Conservation (phyloP, 768 basidiomycete species). For the Leccinum olivaceopallidum region DNA sequence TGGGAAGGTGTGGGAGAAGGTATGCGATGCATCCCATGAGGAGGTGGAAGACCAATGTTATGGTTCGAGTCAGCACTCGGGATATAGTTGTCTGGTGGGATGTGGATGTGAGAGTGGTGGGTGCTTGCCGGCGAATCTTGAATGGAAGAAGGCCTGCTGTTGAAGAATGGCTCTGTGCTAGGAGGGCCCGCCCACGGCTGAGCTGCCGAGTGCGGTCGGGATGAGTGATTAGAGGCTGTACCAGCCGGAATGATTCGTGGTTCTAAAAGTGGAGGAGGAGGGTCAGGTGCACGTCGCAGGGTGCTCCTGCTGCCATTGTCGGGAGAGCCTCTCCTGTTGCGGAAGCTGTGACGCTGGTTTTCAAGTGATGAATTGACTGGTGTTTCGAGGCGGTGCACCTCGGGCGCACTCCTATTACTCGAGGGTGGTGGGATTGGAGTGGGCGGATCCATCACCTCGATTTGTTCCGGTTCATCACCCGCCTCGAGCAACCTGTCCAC, state of each 20-base stretch:
- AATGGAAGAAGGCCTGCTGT: slow-evolving; percentile 18
- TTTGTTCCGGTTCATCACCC: slow-evolving; percentile 24
- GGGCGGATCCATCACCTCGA: slow-evolving; percentile 16
- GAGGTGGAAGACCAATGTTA: slow-evolving; percentile 48
- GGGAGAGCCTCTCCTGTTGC: slow-evolving; percentile 18
- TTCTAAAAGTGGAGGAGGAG: slow-evolving; percentile 11
- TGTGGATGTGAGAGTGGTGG: slow-evolving; percentile 21
- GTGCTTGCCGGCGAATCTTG: slow-evolving; percentile 21
- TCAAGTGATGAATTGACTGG: slow-evolving; percentile 19
- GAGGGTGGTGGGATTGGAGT: slow-evolving; percentile 20
- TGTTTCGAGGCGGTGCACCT: slow-evolving; percentile 29
- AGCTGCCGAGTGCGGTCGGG: slow-evolving; percentile 16
- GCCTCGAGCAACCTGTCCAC: slow-evolving; percentile 30
- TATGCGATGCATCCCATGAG: slow-evolving; percentile 44
- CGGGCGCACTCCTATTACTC: slow-evolving; percentile 19
- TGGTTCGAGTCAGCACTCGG: slow-evolving; percentile 42
- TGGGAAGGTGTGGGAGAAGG: slow-evolving; percentile 33
- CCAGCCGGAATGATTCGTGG: slow-evolving; percentile 15
- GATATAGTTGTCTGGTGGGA: slow-evolving; percentile 53
- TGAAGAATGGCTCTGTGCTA: slow-evolving; percentile 4
- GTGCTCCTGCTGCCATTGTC: slow-evolving; percentile 16
- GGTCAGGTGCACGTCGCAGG: slow-evolving; percentile 14
- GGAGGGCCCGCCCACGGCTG: slow-evolving; percentile 22
- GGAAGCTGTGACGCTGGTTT: slow-evolving; percentile 19
- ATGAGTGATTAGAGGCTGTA: slow-evolving; percentile 15